phyloP scores from a whole-genome alignment of 2,329 filamentous ascomycete species.

The Trichoderma breve region DNA sequence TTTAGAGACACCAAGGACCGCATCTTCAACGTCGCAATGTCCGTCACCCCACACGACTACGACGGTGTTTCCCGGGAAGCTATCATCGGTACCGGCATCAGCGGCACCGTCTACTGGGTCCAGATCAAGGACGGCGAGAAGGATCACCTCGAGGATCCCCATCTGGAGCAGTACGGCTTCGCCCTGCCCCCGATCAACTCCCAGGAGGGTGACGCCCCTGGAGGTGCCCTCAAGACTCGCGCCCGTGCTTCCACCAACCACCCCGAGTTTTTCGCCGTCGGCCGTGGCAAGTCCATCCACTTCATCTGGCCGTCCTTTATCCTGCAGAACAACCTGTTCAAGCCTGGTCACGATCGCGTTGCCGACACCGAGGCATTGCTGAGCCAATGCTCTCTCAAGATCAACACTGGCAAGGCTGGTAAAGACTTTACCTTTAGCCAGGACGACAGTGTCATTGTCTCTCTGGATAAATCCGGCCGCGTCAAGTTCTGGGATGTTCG shows the following conservation, averaged over 20 bases:
- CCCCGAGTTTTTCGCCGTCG: constrained; percentile 91
- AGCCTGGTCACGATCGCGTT: constrained; percentile 61
- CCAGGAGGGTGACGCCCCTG: constrained; percentile 86
- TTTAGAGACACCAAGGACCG: constrained; percentile 91
- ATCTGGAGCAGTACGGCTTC: constrained; percentile 82
- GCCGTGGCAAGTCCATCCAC: constrained; percentile 93
- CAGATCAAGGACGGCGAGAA: constrained; percentile 73
- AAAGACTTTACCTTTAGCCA: constrained; percentile 98
- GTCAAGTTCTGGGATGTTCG: constrained; percentile 99
- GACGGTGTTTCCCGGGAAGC: constrained; percentile 66
- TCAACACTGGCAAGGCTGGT: constrained; percentile 94
- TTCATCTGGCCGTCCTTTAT: constrained; percentile 72
- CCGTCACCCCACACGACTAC: constrained; percentile 60
- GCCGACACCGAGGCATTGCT: constrained; percentile 88
- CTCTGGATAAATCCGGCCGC: constrained; percentile 91
- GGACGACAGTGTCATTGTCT: constrained; percentile 91
- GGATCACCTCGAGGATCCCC: constrained; percentile 74
- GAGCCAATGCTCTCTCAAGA: constrained; percentile 83
- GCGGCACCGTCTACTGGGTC: constrained; percentile 96
- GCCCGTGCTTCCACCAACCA: constrained; percentile 86
- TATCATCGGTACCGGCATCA: constrained; percentile 88
- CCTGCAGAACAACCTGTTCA: constrained; percentile 61
- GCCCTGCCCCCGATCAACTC: constrained; percentile 82
- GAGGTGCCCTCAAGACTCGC: constrained; percentile 91
- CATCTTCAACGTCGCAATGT: constrained; percentile 90